Evolutionary conservation across 164 flowering plant species (phyloP).

Genomic region (Kingdonia uniflora): DNA sequence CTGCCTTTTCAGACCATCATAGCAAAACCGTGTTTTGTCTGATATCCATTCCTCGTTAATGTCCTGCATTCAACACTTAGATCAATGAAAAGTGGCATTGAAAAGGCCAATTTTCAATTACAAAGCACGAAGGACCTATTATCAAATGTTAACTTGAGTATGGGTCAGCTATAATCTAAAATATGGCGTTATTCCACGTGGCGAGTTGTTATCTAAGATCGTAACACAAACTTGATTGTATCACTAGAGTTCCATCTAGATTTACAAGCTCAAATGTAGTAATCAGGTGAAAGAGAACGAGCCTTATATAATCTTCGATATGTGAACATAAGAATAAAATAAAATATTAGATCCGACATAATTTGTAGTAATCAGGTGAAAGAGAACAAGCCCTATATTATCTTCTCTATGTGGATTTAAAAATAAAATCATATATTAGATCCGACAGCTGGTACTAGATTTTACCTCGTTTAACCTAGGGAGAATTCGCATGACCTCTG

Average conservation of each 20-base stretch:
- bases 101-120: too few relatives aligned
- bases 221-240: neutral
- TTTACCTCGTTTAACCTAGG: conserved; percentile 94
- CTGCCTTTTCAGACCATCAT: conserved; percentile 98
- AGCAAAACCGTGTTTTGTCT: conserved; percentile 96
- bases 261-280: too few relatives aligned
- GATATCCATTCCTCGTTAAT: conserved; percentile 99
- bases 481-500: conserved; percentile 91
- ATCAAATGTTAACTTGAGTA: too few relatives aligned
- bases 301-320: too few relatives aligned
- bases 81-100: too few relatives aligned
- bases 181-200: too few relatives aligned
- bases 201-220: too few relatives aligned
- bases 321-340: neutral
- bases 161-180: too few relatives aligned
- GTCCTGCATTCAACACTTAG: conserved; percentile 38
- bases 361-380: too few relatives aligned
- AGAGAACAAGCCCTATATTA: too few relatives aligned
- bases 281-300: too few relatives aligned
- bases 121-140: too few relatives aligned
- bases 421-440: neutral
- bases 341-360: neutral
- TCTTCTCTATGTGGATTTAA: neutral
- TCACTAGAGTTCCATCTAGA: neutral
- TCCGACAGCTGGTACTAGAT: neutral